Evolutionary conservation across 768 basidiomycete genomes (phyloP).

Genomic region (Termitomyces sp.): DNA sequence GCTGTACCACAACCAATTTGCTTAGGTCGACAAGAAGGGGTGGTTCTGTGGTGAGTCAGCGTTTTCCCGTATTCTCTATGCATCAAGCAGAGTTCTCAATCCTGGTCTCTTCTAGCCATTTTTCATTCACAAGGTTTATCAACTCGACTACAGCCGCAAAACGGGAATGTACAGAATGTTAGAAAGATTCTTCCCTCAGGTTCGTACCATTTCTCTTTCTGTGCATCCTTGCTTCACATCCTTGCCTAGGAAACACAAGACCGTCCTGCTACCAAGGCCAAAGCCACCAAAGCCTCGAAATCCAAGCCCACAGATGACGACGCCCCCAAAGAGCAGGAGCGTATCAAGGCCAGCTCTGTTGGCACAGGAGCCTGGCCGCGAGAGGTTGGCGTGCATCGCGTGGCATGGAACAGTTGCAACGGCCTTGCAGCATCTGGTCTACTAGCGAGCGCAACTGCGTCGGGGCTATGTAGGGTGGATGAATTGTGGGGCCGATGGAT

Average conservation of each 20-base stretch:
- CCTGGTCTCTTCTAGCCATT: slow-evolving; percentile 52
- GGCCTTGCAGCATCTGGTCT: slow-evolving; percentile 60
- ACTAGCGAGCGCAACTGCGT: slow-evolving; percentile 78
- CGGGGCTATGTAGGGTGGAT: slow-evolving; percentile 86
- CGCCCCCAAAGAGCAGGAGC: slow-evolving; percentile 25
- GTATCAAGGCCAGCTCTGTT: slow-evolving; percentile 26
- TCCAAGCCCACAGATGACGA: slow-evolving; percentile 33
- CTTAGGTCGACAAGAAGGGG: slow-evolving; percentile 67
- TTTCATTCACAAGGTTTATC: slow-evolving; percentile 77
- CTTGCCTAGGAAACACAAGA: slow-evolving; percentile 22
- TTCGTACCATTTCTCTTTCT: slow-evolving; percentile 23
- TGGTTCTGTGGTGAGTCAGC: slow-evolving; percentile 61
- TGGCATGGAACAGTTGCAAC: slow-evolving; percentile 77
- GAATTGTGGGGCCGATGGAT: slow-evolving; percentile 75
- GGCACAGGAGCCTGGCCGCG: slow-evolving; percentile 76
- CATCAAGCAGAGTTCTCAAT: not conserved
- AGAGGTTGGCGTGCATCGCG: slow-evolving; percentile 75
- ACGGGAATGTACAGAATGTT: slow-evolving; percentile 81
- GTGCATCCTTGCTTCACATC: not conserved
- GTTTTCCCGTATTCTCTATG: not conserved
- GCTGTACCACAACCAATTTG: slow-evolving; percentile 71
- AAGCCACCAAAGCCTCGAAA: slow-evolving; percentile 44
- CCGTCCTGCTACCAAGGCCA: slow-evolving; percentile 38
- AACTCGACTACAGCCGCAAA: slow-evolving; percentile 82
- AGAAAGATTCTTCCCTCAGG: slow-evolving; percentile 83